These are phyloP conservation scores for Gymnopilus dilepis DNA, from an alignment of 768 basidiomycete species.

Conservation along the genomic window DNA sequence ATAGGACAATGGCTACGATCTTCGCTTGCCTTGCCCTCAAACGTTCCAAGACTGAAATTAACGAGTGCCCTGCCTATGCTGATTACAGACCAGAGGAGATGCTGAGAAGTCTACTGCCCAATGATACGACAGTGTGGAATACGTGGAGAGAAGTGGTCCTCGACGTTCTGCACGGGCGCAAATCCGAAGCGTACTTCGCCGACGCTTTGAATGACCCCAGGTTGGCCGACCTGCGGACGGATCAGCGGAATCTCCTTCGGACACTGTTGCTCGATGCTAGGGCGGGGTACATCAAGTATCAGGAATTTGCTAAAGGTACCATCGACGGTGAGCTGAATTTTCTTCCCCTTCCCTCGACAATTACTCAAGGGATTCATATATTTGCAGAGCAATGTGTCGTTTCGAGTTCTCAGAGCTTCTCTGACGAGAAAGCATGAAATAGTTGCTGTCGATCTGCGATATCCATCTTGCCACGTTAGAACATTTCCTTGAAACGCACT, in stretches of 20 bases:
- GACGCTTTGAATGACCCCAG: slow-evolving; percentile 4
- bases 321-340: not conserved
- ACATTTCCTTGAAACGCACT: not conserved
- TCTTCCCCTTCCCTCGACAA: not conserved
- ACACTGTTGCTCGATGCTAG: slow-evolving; percentile 14
- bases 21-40: slow-evolving; percentile 14
- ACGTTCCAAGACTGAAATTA: slow-evolving; percentile 6
- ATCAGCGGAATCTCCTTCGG: slow-evolving; percentile 1
- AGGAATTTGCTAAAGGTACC: not conserved
- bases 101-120: slow-evolving; percentile 7
- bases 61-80: not conserved
- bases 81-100: slow-evolving; percentile 12
- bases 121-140: slow-evolving; percentile 14
- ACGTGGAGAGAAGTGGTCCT: slow-evolving; percentile 12
- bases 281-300: slow-evolving; percentile 3
- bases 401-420: not conserved
- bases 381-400: not conserved
- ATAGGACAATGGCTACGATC: slow-evolving; percentile 9
- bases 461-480: too few species aligned
- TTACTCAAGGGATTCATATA: not conserved
- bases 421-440: not conserved
- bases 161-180: not conserved
- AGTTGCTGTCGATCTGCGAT: not conserved
- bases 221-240: not conserved
- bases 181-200: not conserved